phyloP scores from a whole-genome alignment of 2,329 filamentous ascomycete genomes.

The Purpureocillium takamizusanense region DNA sequence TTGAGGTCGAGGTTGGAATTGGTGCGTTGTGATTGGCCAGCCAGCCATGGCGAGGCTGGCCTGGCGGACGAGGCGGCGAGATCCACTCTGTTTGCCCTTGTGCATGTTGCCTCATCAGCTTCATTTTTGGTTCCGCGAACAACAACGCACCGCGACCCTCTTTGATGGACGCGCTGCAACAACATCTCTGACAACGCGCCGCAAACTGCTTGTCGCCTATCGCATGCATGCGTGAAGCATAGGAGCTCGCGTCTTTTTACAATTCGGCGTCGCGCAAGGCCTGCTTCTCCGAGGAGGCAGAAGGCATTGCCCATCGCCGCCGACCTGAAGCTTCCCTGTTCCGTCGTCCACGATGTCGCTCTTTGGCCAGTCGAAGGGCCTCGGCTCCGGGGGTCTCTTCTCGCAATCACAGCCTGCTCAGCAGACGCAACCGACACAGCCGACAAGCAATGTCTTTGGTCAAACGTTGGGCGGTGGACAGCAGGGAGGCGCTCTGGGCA shows the following conservation, averaged over 20 bases:
- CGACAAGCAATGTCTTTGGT: constrained; percentile 18
- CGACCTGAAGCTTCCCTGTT: background rate
- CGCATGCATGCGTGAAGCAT: no score
- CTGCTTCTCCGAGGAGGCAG: no score
- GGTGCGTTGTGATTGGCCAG: constrained; percentile 25
- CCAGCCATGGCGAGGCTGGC: constrained; percentile 20
- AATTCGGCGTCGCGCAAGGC: background rate
- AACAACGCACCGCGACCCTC: background rate
- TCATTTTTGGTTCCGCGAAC: constrained; percentile 3
- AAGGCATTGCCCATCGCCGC: background rate
- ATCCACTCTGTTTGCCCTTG: constrained; percentile 13
- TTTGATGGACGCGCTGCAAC: no score
- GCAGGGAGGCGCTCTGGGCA: constrained; percentile 23
- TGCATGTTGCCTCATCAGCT: background rate
- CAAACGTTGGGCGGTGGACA: constrained; percentile 22
- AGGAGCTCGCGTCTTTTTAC: no score
- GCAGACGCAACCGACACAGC: constrained; percentile 17
- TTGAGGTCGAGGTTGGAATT: constrained; percentile 31
- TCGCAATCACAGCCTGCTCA: constrained; percentile 27
- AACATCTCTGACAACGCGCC: no score
- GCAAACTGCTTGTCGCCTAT: no score
- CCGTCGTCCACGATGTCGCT: constrained; percentile 20
- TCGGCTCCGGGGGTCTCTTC: constrained; percentile 23
- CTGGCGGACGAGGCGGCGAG: constrained; percentile 6
- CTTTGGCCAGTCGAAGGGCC: constrained; percentile 30